Evolutionary conservation across 2,329 filamentous ascomycete species (phyloP), one percentile per base, ranked within the genome.

Genomic region (Clonostachys rosea): DNA sequence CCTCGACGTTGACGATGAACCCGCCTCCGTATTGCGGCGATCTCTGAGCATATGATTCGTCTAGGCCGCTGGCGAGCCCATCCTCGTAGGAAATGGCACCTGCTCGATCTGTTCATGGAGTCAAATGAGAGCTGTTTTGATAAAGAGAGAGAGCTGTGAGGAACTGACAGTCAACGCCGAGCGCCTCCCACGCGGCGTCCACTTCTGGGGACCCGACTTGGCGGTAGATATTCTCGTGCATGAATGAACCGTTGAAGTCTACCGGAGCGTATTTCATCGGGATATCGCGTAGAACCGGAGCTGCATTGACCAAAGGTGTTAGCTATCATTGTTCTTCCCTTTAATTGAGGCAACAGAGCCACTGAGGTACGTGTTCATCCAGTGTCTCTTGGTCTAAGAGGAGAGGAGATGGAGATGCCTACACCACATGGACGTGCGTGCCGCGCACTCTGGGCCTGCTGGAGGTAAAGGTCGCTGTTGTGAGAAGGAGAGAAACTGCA

Each of bases 1-100:
- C 76, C 56, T 80, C 76, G 2, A 81, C 70, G 37, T 80, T 79
- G n/a, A 76, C 77, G 5, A 76, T 63, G 58, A 73, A 84, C 0
- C 80, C 80, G 30, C 79, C 78, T 0, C 81, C 81, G 52, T 84
- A 75, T 44, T 76, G 69, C 5, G 69, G 60, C 7, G 66, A 69
- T 16, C 82, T 68, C 52, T 79, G 76, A 8, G 84, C 79, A 49
- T 83, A 79, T 17, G 76, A 70, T 6, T 56, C 52, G 1, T 70
- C 66, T n/a, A 84, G 62, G 0, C 79, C 80, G 5, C 75, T 76
- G 13, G 58, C 55, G 17, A 67, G 56, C 0, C 77, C 79, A 40
- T 81, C 70, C 7, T 73, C 63, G 3, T 66, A 59, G 0, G 76
- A 67, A 10, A 84, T 71, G 4, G 78, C 57, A 5, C 79, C 64